Percentiles rank a stretch among this genome's conserved stretches.
phyloP scores from a whole-genome alignment of 495 filamentous ascomycete species.

The Umbilicaria muhlenbergii region DNA sequence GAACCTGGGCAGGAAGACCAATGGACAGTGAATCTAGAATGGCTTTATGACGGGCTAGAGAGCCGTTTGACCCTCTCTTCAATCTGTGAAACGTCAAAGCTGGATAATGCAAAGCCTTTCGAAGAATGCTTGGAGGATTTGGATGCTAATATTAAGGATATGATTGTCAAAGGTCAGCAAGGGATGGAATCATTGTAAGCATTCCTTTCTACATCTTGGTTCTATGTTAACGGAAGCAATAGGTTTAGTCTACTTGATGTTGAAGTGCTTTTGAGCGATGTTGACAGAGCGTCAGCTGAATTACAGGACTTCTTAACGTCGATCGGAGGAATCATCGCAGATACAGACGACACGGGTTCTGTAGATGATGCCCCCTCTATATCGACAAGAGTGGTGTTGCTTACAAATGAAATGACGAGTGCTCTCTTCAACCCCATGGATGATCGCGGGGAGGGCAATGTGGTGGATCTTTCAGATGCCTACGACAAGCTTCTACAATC shows the following conservation, averaged over 20 bases:
- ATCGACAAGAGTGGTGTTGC: too few species aligned
- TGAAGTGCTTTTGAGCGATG: not conserved
- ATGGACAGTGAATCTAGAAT: slow-evolving; percentile 10
- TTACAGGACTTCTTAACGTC: slow-evolving; percentile 3
- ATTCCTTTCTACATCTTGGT: not conserved
- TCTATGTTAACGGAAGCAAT: not conserved
- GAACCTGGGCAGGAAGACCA: not conserved
- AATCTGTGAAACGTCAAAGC: not conserved
- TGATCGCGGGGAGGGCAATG: too few species aligned
- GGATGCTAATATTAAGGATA: not conserved
- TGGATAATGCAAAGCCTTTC: not conserved
- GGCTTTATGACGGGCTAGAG: slow-evolving; percentile 4
- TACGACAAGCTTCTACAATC: slow-evolving; percentile 26
- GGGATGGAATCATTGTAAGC: slow-evolving; percentile 2
- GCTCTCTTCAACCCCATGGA: too few species aligned
- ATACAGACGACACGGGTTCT: not conserved
- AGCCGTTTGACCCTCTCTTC: not conserved
- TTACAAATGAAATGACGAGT: too few species aligned
- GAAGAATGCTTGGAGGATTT: slow-evolving; percentile 1
- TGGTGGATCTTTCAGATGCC: slow-evolving; percentile 3
- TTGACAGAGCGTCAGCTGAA: slow-evolving; percentile 1
- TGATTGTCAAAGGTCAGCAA: not conserved
- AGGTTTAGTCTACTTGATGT: not conserved
- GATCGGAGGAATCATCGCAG: not conserved
- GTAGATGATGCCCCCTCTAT: not conserved